A percentile compares a stretch with the other conserved stretches of the same genome.
These are phyloP conservation scores for Xylaria multiplex DNA, from an alignment of 2,329 filamentous ascomycete species.

Conservation along the genomic window DNA sequence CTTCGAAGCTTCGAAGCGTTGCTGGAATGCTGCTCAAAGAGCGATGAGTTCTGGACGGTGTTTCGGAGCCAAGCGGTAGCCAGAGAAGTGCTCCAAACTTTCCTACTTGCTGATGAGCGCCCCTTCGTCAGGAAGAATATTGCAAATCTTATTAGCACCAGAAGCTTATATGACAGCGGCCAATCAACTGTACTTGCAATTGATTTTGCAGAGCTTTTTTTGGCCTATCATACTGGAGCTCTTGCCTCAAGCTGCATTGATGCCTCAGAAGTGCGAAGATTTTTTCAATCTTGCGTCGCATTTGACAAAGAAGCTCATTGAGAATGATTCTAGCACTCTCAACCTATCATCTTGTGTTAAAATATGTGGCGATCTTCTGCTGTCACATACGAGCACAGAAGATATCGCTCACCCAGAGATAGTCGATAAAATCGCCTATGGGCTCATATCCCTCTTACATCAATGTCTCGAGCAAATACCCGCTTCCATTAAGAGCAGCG, in stretches of 20 bases:
- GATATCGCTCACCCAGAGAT: conserved; percentile 54
- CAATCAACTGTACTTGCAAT: conserved; percentile 47
- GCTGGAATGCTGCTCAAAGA: conserved; percentile 54
- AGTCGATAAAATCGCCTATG: conserved; percentile 51
- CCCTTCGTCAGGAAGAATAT: conserved; percentile 51
- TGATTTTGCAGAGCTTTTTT: conserved; percentile 57
- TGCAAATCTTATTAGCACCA: conserved; percentile 48
- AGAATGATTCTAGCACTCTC: conserved; percentile 40
- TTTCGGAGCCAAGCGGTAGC: conserved; percentile 48
- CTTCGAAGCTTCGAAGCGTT: conserved; percentile 53
- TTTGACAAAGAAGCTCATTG: conserved; percentile 46
- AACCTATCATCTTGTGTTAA: conserved; percentile 42
- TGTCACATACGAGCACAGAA: conserved; percentile 44
- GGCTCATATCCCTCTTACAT: conserved; percentile 52
- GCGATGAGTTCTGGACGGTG: conserved; percentile 52
- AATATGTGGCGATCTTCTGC: conserved; percentile 44
- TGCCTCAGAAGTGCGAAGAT: conserved; percentile 55
- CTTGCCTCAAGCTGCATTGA: conserved; percentile 49
- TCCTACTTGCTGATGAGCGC: conserved; percentile 54
- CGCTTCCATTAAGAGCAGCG: conserved; percentile 37
- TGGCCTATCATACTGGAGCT: conserved; percentile 57
- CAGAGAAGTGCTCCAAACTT: conserved; percentile 46
- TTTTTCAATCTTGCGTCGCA: conserved; percentile 47
- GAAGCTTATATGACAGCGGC: conserved; percentile 38
- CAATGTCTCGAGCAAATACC: conserved; percentile 45